These are phyloP conservation scores for Rhizopogon rudus DNA, from an alignment of 768 basidiomycete species.

Conservation along the genomic window DNA sequence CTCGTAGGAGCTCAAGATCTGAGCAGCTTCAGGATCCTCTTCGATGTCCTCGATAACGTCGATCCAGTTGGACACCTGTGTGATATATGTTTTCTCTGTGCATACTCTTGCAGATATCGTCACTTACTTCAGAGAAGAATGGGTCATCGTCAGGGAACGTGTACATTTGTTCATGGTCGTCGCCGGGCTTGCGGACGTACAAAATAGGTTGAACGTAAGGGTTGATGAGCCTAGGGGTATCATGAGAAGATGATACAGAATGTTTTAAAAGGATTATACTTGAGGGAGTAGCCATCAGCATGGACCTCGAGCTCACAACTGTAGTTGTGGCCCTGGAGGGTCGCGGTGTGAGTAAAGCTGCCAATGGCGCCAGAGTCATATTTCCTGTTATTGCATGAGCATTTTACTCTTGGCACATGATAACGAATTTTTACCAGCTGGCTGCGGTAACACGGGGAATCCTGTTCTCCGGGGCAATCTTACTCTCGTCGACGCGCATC, in stretches of 20 bases:
- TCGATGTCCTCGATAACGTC: slow-evolving; percentile 89
- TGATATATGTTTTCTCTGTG: not conserved
- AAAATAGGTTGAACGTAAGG: slow-evolving; percentile 92
- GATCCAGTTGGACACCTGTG: slow-evolving; percentile 72
- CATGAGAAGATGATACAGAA: slow-evolving; percentile 1
- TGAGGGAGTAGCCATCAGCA: slow-evolving; percentile 88
- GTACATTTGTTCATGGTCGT: slow-evolving; percentile 66
- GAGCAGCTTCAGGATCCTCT: slow-evolving; percentile 73
- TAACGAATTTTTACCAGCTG: slow-evolving; percentile 55
- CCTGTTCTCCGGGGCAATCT: slow-evolving; percentile 81
- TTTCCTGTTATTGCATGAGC: slow-evolving; percentile 51
- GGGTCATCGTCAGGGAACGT: slow-evolving; percentile 82
- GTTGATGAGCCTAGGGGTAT: slow-evolving; percentile 67
- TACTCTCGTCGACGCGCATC: slow-evolving; percentile 77
- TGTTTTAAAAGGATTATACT: slow-evolving; percentile 37
- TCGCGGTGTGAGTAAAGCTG: slow-evolving; percentile 83
- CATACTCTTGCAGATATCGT: not conserved
- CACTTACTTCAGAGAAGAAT: slow-evolving; percentile 80
- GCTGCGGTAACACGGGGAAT: slow-evolving; percentile 93
- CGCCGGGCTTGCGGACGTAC: slow-evolving; percentile 79
- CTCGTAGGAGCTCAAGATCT: slow-evolving; percentile 81
- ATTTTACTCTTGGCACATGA: not conserved
- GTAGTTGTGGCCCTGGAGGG: slow-evolving; percentile 90
- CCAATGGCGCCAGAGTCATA: slow-evolving; percentile 95
- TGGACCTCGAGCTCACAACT: slow-evolving; percentile 93